Base-by-base conservation (phyloP, 345 rosid genomes). In the Salix koriyanagi region DNA sequence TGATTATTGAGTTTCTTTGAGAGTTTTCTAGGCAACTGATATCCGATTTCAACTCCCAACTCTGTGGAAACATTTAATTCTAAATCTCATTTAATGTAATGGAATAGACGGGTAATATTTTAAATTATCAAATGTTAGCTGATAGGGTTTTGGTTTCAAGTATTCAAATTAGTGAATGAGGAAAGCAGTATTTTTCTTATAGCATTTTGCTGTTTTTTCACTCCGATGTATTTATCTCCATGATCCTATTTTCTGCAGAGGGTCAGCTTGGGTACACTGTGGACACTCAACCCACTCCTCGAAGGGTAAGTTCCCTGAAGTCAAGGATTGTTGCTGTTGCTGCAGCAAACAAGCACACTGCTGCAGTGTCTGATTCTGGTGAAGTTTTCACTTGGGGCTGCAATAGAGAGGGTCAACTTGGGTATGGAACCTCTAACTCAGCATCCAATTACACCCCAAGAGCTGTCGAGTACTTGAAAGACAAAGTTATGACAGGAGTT, bases 301-400 rank as follows among this genome's bases (percentile, higher is more conserved):
- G 96, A 26, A 91, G 94, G 85, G 98, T 96, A 74, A 93, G 87
- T 81, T 87, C 94, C 21, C 86, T 96, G 18, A 88, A 83, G 84
- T 84, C 87, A 23, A 90, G 82, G 83, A 90, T 93, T 79, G 86
- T 93, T 82, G 91, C 92, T 83, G 98, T 96, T 83, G 92, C 98
- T 72, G 99, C 98, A 3, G 97, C 98, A 79, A 96, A 96, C 80
- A 96, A 96, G 73, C 99, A 96, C 79, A 91, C 94, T 11, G 98
- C 97, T 25, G 99, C 87, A 78, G 94, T 93, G 83, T 93, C 97
- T 0, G 97, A 89, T 39, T 88, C 89, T 67, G 96, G 98, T 74
- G 98, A 96, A 87, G 94, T 93, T 73, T 92, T 89, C 87, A 96
- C 99, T 36, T 96, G 99, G 99, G 99, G 99, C 66, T 92, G 93